Conservation (phyloP, 208 protist genomes). For the Hexamita inflata region DNA sequence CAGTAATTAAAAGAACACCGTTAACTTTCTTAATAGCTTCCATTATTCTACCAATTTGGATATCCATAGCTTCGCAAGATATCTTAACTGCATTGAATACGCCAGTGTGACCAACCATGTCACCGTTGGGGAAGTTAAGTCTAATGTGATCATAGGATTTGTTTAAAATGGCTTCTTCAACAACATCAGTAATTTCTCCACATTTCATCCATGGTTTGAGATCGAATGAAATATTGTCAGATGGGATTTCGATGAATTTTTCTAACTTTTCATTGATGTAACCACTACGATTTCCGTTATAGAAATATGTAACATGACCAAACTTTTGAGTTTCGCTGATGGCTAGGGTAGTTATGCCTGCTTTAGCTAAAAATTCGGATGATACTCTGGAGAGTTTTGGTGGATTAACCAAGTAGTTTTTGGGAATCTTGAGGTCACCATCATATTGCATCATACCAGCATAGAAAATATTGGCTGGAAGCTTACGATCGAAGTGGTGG, state of each 20-base stretch:
- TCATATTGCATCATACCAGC: conserved; percentile 81
- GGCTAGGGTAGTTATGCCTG: conserved; percentile 64
- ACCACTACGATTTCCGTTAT: conserved; percentile 77
- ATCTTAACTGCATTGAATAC: conserved; percentile 61
- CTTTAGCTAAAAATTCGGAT: conserved; percentile 65
- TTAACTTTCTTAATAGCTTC: conserved; percentile 61
- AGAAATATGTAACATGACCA: conserved; percentile 81
- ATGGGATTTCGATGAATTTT: conserved; percentile 66
- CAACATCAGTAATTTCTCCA: conserved; percentile 64
- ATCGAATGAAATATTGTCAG: conserved; percentile 53
- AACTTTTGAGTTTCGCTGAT: conserved; percentile 84
- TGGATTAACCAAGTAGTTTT: conserved; percentile 70
- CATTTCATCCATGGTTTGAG: conserved; percentile 71
- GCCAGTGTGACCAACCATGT: conserved; percentile 84
- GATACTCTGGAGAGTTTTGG: conserved; percentile 63
- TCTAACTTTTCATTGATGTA: conserved; percentile 65
- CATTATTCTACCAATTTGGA: conserved; percentile 59
- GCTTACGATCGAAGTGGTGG: conserved; percentile 59
- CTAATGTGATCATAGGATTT: conserved; percentile 68
- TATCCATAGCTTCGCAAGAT: conserved; percentile 61
- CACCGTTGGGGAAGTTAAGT: conserved; percentile 75
- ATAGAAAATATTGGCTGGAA: conserved; percentile 62
- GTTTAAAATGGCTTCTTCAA: conserved; percentile 66
- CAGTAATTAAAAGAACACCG: conserved; percentile 67
- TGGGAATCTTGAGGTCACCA: conserved; percentile 71